phyloP scores from a whole-genome alignment of 2,329 filamentous ascomycete species.

The Colletotrichum navitas region DNA sequence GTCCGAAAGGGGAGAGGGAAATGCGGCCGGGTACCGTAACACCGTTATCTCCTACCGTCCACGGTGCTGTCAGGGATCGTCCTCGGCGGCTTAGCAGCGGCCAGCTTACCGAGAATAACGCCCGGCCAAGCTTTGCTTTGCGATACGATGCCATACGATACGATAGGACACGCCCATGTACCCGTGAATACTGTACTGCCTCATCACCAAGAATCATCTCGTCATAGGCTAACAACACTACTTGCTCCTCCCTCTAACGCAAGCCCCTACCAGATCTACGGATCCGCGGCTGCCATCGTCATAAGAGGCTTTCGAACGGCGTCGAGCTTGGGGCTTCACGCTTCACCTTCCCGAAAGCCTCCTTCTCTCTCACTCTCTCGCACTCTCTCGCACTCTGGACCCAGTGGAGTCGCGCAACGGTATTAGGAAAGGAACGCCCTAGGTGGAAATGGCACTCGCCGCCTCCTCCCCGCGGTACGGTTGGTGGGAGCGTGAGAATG shows the following conservation, averaged over 20 bases:
- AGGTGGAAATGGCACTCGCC: background rate
- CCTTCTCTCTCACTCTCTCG: no score
- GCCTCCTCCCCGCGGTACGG: background rate
- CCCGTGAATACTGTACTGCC: conserved; percentile 1
- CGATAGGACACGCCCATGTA: background rate
- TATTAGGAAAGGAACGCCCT: conserved; percentile 9
- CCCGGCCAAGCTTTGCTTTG: no score
- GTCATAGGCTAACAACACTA: background rate
- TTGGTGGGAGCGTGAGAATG: background rate
- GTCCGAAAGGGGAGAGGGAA: background rate
- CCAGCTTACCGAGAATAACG: background rate
- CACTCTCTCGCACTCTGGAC: background rate
- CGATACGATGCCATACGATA: background rate
- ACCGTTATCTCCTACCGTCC: background rate
- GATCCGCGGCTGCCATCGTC: conserved; percentile 12
- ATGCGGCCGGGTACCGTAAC: background rate
- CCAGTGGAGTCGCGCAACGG: background rate
- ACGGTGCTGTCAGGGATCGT: background rate
- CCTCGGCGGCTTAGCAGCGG: background rate
- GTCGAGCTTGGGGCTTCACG: background rate
- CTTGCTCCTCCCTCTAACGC: background rate
- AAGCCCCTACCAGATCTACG: conserved; percentile 21
- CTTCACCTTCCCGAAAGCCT: background rate
- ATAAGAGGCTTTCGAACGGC: conserved; percentile 9
- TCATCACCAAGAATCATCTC: background rate